These are phyloP conservation scores for Candida albicans DNA, from an alignment of 1,139 yeast species.

Conservation along the genomic window DNA sequence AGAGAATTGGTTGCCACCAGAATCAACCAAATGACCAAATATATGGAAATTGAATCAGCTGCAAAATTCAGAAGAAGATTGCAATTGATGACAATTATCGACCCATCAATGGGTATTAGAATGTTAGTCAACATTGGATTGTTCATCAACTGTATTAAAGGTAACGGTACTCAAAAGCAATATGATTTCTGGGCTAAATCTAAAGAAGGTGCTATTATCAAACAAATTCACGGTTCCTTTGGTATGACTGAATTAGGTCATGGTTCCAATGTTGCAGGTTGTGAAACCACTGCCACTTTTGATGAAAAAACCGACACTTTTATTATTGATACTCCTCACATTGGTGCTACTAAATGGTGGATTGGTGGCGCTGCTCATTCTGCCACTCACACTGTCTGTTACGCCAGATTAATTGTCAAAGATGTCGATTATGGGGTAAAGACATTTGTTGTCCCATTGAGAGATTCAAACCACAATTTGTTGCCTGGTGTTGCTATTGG, in stretches of 20 bases:
- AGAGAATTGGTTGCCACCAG: slow-evolving; percentile 45
- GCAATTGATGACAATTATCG: slow-evolving; percentile 44
- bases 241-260: slow-evolving; percentile 95
- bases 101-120: slow-evolving; percentile 51
- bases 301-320: slow-evolving; percentile 67
- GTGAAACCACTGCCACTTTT: slow-evolving; percentile 88
- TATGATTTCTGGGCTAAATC: slow-evolving; percentile 71
- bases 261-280: slow-evolving; percentile 90
- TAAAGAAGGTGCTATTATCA: slow-evolving; percentile 66
- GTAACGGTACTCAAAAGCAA: slow-evolving; percentile 55
- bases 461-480: slow-evolving; percentile 70
- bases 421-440: slow-evolving; percentile 90
- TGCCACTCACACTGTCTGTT: slow-evolving; percentile 78
- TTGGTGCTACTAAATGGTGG: slow-evolving; percentile 98
- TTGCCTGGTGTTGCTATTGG: slow-evolving; percentile 82
- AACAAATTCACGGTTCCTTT: slow-evolving; percentile 83
- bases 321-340: slow-evolving; percentile 78
- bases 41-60: slow-evolving; percentile 43
- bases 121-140: slow-evolving; percentile 54
- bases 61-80: slow-evolving; percentile 39
- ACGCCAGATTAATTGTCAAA: slow-evolving; percentile 77
- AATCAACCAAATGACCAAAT: slow-evolving; percentile 44
- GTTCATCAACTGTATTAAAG: slow-evolving; percentile 46
- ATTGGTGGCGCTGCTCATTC: slow-evolving; percentile 97
- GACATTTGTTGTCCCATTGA: slow-evolving; percentile 84